Conservation (phyloP, 371 early-diverging fungal species). For the Mortierella sp. region DNA sequence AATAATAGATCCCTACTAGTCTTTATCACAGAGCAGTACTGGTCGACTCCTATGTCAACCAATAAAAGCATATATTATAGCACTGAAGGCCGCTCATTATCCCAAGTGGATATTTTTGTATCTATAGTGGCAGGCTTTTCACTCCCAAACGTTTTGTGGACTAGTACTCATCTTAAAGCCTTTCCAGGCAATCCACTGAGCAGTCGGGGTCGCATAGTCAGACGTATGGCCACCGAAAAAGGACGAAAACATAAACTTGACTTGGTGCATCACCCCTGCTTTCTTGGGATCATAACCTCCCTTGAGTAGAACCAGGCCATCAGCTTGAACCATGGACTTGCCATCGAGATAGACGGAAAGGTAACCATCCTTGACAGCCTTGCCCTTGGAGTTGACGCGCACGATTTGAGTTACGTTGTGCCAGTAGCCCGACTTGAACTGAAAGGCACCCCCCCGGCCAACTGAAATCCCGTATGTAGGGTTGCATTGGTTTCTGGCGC, state of each 20-base stretch:
- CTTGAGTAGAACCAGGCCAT: constrained; percentile 42
- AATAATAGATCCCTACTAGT: no score
- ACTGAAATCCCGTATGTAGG: constrained; percentile 71
- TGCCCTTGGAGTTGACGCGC: constrained; percentile 65
- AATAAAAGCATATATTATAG: no score
- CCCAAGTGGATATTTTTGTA: no score
- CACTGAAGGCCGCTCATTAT: no score
- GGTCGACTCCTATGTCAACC: no score
- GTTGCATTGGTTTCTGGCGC: constrained; percentile 62
- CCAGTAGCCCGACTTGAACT: constrained; percentile 68
- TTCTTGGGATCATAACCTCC: constrained; percentile 28
- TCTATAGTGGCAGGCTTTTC: neutral
- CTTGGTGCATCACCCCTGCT: constrained; percentile 8
- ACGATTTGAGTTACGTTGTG: constrained; percentile 65
- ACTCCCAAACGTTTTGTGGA: constrained; percentile 20
- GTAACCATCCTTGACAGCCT: constrained; percentile 57
- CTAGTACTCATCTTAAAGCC: constrained; percentile 53
- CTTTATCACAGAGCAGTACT: no score
- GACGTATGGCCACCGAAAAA: constrained; percentile 69
- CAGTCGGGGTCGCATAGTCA: constrained; percentile 61
- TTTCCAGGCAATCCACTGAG: constrained; percentile 67
- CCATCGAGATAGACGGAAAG: constrained; percentile 59
- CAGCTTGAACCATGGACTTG: constrained; percentile 41
- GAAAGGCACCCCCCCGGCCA: constrained; percentile 67
- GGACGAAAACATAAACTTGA: constrained; percentile 58